These are phyloP conservation scores for Davidsoniella eucalypti DNA, from an alignment of 2,329 filamentous ascomycete species.

Conservation along the genomic window DNA sequence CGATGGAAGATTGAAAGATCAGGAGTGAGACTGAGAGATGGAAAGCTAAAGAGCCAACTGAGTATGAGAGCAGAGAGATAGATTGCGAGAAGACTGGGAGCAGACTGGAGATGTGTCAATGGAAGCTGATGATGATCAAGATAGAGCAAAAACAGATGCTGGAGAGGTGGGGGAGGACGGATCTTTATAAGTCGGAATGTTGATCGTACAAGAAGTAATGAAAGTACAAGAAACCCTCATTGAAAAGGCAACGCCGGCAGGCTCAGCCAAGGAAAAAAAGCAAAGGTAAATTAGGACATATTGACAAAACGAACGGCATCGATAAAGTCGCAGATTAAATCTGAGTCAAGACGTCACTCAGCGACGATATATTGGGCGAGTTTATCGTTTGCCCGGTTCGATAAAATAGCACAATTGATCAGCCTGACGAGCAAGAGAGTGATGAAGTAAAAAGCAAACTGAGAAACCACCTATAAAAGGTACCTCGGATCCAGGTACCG, in stretches of 20 bases:
- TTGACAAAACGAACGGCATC: not conserved
- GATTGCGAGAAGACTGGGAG: not conserved
- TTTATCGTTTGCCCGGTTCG: too few species aligned
- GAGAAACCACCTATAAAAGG: too few species aligned
- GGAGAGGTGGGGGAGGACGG: not conserved
- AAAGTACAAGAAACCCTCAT: too few species aligned
- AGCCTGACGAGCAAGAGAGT: too few species aligned
- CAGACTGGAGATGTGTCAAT: not conserved
- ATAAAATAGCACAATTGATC: too few species aligned
- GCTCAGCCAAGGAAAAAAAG: too few species aligned
- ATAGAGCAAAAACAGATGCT: not conserved
- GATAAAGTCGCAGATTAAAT: not conserved
- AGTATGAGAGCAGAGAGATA: not conserved
- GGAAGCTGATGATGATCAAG: not conserved
- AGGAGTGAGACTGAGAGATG: not conserved
- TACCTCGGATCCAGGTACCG: too few species aligned
- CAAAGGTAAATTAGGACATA: too few species aligned
- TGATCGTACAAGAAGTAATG: not conserved
- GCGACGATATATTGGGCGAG: too few species aligned
- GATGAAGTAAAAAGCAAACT: too few species aligned
- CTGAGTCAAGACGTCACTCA: not conserved
- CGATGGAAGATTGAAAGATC: slow-evolving; percentile 9
- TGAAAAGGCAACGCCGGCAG: too few species aligned
- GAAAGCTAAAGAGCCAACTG: not conserved
- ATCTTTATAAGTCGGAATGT: slow-evolving; percentile 5